phyloP scores from a whole-genome alignment of 192 early-diverging fungal genomes.

The Neocallimastix lanati region DNA sequence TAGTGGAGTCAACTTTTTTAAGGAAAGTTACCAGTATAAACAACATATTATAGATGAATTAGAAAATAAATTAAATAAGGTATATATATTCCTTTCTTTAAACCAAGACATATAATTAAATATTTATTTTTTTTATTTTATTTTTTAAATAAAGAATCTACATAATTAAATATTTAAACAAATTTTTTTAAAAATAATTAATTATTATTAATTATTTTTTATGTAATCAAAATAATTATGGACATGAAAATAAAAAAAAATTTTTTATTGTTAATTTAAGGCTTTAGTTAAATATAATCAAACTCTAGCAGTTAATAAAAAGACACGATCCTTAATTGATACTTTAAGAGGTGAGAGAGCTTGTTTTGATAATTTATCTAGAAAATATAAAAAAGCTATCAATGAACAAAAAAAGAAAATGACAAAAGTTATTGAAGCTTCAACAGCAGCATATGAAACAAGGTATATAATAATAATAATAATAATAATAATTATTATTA shows the following conservation, averaged over 20 bases:
- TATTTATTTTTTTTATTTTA: too few relatives aligned
- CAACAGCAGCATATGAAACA: slow-evolving; percentile 38
- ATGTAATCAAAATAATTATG: too few relatives aligned
- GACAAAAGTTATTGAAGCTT: slow-evolving; percentile 41
- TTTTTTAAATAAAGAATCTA: too few relatives aligned
- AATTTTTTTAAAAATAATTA: too few relatives aligned
- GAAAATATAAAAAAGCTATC: slow-evolving; percentile 33
- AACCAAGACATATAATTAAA: too few relatives aligned
- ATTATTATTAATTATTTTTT: too few relatives aligned
- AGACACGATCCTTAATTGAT: slow-evolving; percentile 24
- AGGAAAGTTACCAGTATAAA: neutral
- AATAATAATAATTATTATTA: too few relatives aligned
- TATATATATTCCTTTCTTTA: neutral
- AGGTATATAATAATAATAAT: slow-evolving; percentile 9
- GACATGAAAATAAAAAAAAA: neutral
- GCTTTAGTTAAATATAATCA: slow-evolving; percentile 40
- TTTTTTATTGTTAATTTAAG: slow-evolving; percentile 1
- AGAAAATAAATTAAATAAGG: neutral
- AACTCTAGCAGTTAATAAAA: slow-evolving; percentile 34
- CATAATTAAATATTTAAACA: too few relatives aligned
- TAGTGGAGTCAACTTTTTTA: neutral
- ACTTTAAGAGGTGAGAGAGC: slow-evolving; percentile 30
- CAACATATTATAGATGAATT: neutral
- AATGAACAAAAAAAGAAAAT: slow-evolving; percentile 36
- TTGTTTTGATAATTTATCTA: slow-evolving; percentile 38